phyloP scores from a whole-genome alignment of 805 yeast species.

The Hanseniaspora pseudoguilliermondii region DNA sequence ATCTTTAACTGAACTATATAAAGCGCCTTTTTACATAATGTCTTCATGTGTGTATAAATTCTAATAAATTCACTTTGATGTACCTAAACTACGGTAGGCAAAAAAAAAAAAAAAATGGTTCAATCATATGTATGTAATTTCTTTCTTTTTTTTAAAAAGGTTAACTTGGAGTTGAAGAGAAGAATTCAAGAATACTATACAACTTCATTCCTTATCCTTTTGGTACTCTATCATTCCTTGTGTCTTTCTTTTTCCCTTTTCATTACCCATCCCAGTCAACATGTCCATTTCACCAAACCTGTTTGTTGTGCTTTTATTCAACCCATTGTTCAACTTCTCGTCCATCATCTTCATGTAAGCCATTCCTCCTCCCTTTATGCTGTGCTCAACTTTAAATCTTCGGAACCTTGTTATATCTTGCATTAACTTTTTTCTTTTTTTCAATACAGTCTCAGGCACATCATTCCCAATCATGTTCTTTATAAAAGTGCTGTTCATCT shows the following conservation, averaged over 20 bases:
- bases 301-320: background rate
- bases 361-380: background rate
- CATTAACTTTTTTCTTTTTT: background rate
- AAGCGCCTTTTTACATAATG: too few relatives aligned
- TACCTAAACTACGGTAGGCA: too few relatives aligned
- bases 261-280: background rate
- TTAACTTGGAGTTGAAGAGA: too few relatives aligned
- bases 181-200: background rate
- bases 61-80: background rate
- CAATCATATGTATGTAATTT: too few relatives aligned
- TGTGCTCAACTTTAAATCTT: conserved; percentile 1
- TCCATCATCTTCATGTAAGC: background rate
- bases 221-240: background rate
- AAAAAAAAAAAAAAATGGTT: background rate
- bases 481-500: background rate
- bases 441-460: background rate
- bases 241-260: background rate
- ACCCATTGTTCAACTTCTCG: background rate
- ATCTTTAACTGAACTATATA: too few relatives aligned
- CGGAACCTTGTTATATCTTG: conserved; percentile 2
- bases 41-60: too few relatives aligned
- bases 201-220: background rate
- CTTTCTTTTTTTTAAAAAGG: background rate
- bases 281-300: background rate
- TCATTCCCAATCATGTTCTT: background rate